These are phyloP conservation scores for Podila verticillata DNA, from an alignment of 192 early-diverging fungal species.

Conservation along the genomic window DNA sequence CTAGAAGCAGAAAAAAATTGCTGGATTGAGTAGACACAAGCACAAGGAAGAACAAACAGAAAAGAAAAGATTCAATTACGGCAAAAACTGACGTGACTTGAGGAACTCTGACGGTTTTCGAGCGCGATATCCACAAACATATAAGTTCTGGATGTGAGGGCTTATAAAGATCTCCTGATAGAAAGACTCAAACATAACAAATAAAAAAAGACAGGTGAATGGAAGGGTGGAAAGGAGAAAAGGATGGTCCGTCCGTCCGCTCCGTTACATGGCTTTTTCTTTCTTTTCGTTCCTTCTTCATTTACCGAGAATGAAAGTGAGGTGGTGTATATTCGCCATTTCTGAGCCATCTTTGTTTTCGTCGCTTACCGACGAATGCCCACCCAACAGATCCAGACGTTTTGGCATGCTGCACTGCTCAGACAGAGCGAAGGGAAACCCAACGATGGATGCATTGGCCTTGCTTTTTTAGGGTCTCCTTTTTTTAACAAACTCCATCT, in stretches of 20 bases:
- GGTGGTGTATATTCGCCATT: no score
- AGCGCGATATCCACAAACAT: no score
- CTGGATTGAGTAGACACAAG: background rate
- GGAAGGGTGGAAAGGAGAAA: slow-evolving; percentile 7
- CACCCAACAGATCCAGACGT: no score
- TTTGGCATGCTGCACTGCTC: no score
- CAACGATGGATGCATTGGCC: no score
- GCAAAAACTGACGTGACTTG: background rate
- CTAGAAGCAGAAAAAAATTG: background rate
- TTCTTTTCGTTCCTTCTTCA: background rate
- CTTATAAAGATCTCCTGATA: background rate
- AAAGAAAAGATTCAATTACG: background rate
- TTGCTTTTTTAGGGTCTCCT: no score
- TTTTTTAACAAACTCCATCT: no score
- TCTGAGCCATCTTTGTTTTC: background rate
- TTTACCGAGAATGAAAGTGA: slow-evolving; percentile 7
- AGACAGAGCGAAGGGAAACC: no score
- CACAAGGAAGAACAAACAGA: background rate
- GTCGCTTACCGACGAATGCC: background rate
- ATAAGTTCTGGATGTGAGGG: no score
- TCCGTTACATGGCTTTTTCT: background rate
- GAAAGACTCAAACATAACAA: background rate
- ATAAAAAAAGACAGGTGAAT: background rate
- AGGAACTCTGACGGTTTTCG: no score
- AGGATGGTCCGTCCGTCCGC: slow-evolving; percentile 18